A percentile compares a stretch with the other conserved stretches of the same genome.
Evolutionary conservation across 2,329 filamentous ascomycete species (phyloP).

Genomic region (Stenocarpella maydis): DNA sequence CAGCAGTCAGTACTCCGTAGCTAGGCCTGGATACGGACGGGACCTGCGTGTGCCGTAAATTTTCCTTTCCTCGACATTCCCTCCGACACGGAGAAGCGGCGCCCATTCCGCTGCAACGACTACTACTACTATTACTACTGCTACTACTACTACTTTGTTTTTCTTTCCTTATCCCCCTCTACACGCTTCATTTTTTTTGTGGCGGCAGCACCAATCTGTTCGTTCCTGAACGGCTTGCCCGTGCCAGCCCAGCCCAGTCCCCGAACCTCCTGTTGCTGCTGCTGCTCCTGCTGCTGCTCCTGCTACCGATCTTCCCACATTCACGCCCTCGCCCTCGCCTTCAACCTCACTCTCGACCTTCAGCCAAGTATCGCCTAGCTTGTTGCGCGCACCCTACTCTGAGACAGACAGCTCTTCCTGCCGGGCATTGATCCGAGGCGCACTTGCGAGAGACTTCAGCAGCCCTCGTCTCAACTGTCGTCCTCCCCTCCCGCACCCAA

Average conservation of each 20-base stretch:
- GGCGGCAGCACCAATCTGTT: constrained; percentile 1
- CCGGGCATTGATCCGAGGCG: background rate
- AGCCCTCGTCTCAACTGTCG: background rate
- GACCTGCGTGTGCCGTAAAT: constrained; percentile 8
- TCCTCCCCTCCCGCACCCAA: constrained; percentile 16
- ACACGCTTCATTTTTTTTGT: constrained; percentile 27
- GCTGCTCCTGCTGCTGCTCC: background rate
- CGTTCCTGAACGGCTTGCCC: constrained; percentile 20
- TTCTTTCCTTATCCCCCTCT: background rate
- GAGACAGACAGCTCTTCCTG: background rate
- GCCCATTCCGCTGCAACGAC: background rate
- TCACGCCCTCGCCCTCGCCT: background rate
- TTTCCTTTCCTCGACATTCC: constrained; percentile 1
- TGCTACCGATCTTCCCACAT: background rate
- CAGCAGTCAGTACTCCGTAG: background rate
- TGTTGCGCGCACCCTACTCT: constrained; percentile 1
- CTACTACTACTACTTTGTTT: background rate
- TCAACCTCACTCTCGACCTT: background rate
- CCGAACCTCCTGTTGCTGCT: background rate
- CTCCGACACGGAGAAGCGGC: background rate
- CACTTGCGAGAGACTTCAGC: constrained; percentile 8
- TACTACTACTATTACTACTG: too few relatives aligned
- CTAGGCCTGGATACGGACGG: constrained; percentile 15
- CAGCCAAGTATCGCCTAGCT: constrained; percentile 12
- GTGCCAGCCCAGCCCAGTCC: constrained; percentile 6